Base-by-base conservation (phyloP, 2,329 filamentous ascomycete genomes). In the Cercospora zeae-maydis region DNA sequence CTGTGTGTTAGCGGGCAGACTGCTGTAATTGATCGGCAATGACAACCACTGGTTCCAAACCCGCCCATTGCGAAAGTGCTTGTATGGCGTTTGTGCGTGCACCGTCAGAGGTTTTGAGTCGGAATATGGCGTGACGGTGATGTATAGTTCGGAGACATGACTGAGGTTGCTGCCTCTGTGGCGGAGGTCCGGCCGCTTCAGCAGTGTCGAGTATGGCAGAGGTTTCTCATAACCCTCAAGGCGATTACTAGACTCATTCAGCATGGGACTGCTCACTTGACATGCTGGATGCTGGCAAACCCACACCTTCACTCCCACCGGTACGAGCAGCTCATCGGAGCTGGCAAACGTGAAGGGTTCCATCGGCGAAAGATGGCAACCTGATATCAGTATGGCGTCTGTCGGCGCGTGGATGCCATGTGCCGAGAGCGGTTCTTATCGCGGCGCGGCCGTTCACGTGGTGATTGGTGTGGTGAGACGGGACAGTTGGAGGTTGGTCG, bases 41-140 rank as follows among this genome's bases (percentile, higher is more conserved):
- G 89, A 87, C 30, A 99, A 85, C 95, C 96, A 99, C 79, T 98
- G 93, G 75, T 96, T 96, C 95, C 95, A 97, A 74, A 87, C 87
- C 63, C 80, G 77, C 33, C 73, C 86, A 36, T 84, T 84, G 74
- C 92, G 92, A 75, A 99, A 98, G 7, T 91, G 81, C 74, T 92
- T 96, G 79, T 98, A 98, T 24, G 92, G 85, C 2, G 95, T 99
- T 76, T 98, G 93, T 10, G 96, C 85, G 0, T 92, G 90, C 1
- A 98, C 91, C 0, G 93, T 96, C 69, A 99, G 80, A 36, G 93
- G 92, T 75, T 99, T 99, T 30, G 93, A 97, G 72, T 96, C 92
- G 11, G 93, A 91, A 89, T 93, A 99, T 72, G 98, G 84, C 77
- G 98, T 95, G 8, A 89, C 90, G 0, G 93, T 97, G 54, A 96